A percentile compares a stretch with the other conserved stretches of the same genome.
Evolutionary conservation across 164 flowering plant species (phyloP).

Genomic region (Stephania cephalantha): DNA sequence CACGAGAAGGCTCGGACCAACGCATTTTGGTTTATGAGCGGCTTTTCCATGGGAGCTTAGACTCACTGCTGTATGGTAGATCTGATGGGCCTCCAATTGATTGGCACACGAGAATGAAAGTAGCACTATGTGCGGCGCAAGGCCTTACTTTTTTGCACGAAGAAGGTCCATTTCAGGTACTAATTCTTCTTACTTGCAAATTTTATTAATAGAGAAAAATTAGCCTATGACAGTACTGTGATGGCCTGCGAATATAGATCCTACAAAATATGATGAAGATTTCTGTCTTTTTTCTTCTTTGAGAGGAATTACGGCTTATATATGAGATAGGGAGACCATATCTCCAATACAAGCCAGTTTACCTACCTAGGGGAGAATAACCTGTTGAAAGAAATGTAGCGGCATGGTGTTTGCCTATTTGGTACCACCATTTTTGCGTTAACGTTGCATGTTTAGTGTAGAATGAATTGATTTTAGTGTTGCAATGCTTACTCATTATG

Average conservation of each 20-base stretch:
- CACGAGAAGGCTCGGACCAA: conserved; percentile 81
- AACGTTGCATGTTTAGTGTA: neutral
- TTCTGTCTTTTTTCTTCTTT: too few relatives aligned
- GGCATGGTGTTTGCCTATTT: neutral
- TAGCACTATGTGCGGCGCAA: conserved; percentile 91
- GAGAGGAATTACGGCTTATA: too few relatives aligned
- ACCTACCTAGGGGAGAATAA: neutral
- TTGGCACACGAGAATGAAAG: conserved; percentile 88
- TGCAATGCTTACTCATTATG: neutral
- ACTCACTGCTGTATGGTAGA: conserved; percentile 66
- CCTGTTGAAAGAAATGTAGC: neutral
- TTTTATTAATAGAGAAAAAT: neutral
- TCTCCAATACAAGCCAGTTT: too few relatives aligned
- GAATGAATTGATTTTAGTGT: neutral
- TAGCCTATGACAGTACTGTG: neutral
- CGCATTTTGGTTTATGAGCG: conserved; percentile 87
- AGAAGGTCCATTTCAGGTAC: conserved; percentile 99
- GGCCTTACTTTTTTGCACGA: conserved; percentile 96
- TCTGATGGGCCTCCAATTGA: conserved; percentile 86
- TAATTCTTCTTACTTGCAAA: neutral
- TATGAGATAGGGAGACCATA: too few relatives aligned
- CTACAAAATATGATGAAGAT: too few relatives aligned
- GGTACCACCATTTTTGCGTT: too few relatives aligned
- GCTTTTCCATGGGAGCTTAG: conserved; percentile 92
- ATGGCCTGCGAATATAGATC: too few relatives aligned